These are phyloP conservation scores for Microcos paniculata DNA, from an alignment of 345 rosid species.

Conservation along the genomic window DNA sequence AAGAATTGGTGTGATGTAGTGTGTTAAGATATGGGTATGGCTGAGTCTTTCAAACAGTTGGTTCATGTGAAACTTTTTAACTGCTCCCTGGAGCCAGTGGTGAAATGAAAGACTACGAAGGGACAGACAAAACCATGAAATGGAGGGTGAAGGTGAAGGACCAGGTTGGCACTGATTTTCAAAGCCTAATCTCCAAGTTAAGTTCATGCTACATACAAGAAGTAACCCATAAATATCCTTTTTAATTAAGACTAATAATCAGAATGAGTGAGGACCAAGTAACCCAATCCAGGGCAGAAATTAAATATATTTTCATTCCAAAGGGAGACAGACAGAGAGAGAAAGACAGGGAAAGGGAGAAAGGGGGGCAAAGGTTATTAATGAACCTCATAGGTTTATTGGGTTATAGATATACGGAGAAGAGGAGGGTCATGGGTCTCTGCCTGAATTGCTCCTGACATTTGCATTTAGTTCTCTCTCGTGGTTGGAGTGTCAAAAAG, in stretches of 20 bases:
- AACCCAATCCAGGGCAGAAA: not conserved
- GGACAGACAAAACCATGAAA: slow-evolving; percentile 4
- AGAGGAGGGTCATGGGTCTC: not conserved
- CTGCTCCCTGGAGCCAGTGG: not conserved
- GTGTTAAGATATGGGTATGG: not conserved
- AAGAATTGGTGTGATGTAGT: not conserved
- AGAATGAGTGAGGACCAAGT: not conserved
- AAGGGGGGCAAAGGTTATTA: not conserved
- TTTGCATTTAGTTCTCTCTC: slow-evolving; percentile 9
- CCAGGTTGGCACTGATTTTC: not conserved
- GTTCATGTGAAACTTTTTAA: not conserved
- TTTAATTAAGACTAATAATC: not conserved
- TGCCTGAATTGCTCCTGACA: not conserved
- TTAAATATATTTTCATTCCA: not conserved
- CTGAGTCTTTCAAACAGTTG: not conserved
- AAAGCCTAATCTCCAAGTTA: not conserved
- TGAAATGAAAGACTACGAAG: not conserved
- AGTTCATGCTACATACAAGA: not conserved
- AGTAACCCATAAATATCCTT: not conserved
- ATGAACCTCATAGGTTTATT: not conserved
- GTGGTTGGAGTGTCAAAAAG: not conserved
- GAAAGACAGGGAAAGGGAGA: not conserved
- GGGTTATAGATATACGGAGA: not conserved
- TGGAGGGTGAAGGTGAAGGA: not conserved
- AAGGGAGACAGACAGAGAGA: not conserved